phyloP scores from a whole-genome alignment of 768 basidiomycete species.

The Lactifluus hygrophoroides region DNA sequence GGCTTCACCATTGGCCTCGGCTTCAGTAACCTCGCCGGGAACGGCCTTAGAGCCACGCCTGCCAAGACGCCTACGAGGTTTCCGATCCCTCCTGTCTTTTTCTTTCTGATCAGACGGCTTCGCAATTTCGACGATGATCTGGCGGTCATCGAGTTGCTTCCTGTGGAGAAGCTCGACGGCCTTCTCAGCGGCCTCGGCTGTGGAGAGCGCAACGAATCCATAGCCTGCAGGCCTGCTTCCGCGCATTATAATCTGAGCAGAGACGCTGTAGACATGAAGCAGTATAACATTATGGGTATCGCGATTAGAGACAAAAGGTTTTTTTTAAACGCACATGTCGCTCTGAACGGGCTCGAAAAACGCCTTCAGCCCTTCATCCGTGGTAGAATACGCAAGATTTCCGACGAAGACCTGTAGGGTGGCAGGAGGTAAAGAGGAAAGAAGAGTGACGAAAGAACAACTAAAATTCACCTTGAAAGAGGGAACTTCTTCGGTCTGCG shows the following conservation, averaged over 20 bases:
- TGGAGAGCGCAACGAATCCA: slow-evolving; percentile 82
- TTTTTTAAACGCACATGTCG: slow-evolving; percentile 64
- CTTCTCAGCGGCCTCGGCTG: slow-evolving; percentile 73
- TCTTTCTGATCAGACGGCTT: slow-evolving; percentile 87
- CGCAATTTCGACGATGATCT: slow-evolving; percentile 86
- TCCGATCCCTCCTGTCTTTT: slow-evolving; percentile 71
- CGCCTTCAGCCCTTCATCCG: slow-evolving; percentile 90
- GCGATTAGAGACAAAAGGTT: not conserved
- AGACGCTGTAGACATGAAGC: slow-evolving; percentile 42
- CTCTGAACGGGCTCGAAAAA: slow-evolving; percentile 83
- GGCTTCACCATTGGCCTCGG: slow-evolving; percentile 74
- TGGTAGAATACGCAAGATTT: slow-evolving; percentile 90
- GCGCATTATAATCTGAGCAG: slow-evolving; percentile 81
- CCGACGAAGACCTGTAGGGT: slow-evolving; percentile 76
- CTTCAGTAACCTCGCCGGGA: slow-evolving; percentile 83
- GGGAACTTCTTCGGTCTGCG: slow-evolving; percentile 70
- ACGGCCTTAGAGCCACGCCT: slow-evolving; percentile 83
- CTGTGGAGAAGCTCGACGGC: slow-evolving; percentile 83
- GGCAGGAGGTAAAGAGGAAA: slow-evolving; percentile 6
- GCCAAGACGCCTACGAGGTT: slow-evolving; percentile 59
- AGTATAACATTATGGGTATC: slow-evolving; percentile 12
- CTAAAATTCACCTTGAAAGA: slow-evolving; percentile 62
- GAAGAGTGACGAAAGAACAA: slow-evolving; percentile 23
- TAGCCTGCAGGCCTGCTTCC: slow-evolving; percentile 83
- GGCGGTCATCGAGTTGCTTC: slow-evolving; percentile 82